Conservation (phyloP, 192 early-diverging fungal species). For the Coemansia sp. region DNA sequence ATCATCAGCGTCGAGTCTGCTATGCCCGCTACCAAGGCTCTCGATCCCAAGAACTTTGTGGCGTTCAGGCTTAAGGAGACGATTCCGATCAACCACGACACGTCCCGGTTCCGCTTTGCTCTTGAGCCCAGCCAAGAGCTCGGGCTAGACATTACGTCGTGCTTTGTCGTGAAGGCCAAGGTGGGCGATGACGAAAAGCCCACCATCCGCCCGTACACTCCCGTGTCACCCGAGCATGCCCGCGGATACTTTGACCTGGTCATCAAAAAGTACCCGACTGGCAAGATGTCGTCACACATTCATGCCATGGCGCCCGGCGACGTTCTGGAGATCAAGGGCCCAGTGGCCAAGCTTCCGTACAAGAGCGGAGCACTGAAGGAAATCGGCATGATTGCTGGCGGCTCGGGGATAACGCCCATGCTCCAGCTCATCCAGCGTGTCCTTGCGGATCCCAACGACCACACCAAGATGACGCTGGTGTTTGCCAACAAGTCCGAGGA, state of each 20-base stretch:
- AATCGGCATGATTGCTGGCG: slow-evolving; percentile 82
- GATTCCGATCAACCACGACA: slow-evolving; percentile 70
- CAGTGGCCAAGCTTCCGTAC: slow-evolving; percentile 70
- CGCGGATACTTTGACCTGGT: slow-evolving; percentile 75
- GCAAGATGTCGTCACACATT: slow-evolving; percentile 65
- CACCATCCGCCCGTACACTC: slow-evolving; percentile 83
- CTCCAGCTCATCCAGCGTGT: slow-evolving; percentile 74
- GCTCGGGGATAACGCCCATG: slow-evolving; percentile 85
- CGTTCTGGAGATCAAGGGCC: slow-evolving; percentile 76
- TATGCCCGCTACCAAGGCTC: slow-evolving; percentile 22
- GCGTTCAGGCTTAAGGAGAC: slow-evolving; percentile 48
- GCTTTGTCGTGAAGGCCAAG: slow-evolving; percentile 71
- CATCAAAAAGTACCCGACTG: slow-evolving; percentile 74
- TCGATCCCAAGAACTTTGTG: slow-evolving; percentile 47
- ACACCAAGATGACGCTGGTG: slow-evolving; percentile 72
- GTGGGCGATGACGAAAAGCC: slow-evolving; percentile 59
- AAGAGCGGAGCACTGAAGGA: slow-evolving; percentile 60
- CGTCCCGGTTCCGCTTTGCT: slow-evolving; percentile 63
- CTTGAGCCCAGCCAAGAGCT: slow-evolving; percentile 66
- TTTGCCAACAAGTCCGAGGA: slow-evolving; percentile 75
- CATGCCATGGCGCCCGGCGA: slow-evolving; percentile 71
- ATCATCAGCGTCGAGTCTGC: background rate
- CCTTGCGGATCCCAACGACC: slow-evolving; percentile 60
- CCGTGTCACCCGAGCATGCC: slow-evolving; percentile 58
- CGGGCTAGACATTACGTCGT: slow-evolving; percentile 72